These are phyloP conservation scores for Globisporangium cederbergense DNA, from an alignment of 352 stramenopile genomes.

Conservation along the genomic window DNA sequence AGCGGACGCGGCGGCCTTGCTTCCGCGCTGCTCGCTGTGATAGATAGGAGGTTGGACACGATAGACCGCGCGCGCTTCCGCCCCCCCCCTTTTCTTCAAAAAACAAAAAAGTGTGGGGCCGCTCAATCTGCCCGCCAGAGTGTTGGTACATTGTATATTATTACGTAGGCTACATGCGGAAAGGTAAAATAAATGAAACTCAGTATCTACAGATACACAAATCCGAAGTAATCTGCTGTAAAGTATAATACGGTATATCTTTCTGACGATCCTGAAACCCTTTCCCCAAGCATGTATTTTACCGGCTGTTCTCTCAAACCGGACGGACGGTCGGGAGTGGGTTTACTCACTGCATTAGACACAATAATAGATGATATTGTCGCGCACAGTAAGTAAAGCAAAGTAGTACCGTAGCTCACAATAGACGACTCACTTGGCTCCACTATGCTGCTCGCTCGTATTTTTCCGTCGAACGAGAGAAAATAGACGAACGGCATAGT, in stretches of 20 bases:
- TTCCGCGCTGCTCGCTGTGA: constrained; percentile 8
- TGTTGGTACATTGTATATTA: background rate
- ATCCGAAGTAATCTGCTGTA: too few relatives aligned
- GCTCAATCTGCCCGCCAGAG: background rate
- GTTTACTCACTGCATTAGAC: background rate
- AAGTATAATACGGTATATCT: constrained; percentile 10
- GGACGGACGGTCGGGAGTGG: constrained; percentile 7
- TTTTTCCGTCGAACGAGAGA: too few relatives aligned
- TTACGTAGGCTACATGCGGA: too few relatives aligned
- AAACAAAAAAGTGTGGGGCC: background rate
- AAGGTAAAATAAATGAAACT: too few relatives aligned
- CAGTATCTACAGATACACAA: too few relatives aligned
- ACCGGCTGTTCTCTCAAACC: constrained; percentile 6
- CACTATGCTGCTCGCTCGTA: too few relatives aligned
- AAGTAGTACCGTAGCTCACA: too few relatives aligned
- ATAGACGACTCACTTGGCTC: too few relatives aligned
- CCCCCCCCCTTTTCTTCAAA: background rate
- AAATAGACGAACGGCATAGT: too few relatives aligned
- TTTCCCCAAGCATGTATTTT: background rate
- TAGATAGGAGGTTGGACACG: background rate
- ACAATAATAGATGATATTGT: too few relatives aligned
- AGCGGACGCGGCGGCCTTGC: constrained; percentile 1
- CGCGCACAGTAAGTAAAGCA: too few relatives aligned
- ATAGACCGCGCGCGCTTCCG: constrained; percentile 4
- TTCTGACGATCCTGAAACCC: constrained; percentile 1